Evolutionary conservation across 1,284 basidiomycete species (phyloP), one percentile per base, ranked within the genome.

Genomic region (Mycosarcoma mackinlayi): DNA sequence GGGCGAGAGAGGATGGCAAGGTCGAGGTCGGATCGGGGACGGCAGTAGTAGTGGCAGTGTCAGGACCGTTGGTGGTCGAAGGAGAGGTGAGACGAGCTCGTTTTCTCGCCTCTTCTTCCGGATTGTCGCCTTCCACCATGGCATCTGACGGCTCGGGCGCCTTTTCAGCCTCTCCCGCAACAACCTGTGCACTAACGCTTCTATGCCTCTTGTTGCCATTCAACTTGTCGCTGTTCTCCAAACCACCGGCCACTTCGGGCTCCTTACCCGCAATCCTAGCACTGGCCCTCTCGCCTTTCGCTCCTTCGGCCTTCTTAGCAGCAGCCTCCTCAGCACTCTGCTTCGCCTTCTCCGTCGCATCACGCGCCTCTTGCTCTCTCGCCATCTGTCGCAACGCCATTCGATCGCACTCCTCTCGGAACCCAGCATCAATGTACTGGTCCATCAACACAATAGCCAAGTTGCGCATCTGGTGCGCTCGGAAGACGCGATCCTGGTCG

Each of bases 381-480:
- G 89, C 88, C 62, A 87, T 84, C 84, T 94, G 91, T 30, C 95
- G 86, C 44, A 84, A 87, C 9, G 91, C 91, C 91, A 95, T 95
- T 55, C 91, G 86, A 82, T 91, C 90, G 82, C 94, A 98, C 81
- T 97, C 94, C 27, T 89, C 77, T 38, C 86, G 86, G 83, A 97
- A 92, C 44, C 88, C 87, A 0, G 88, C 87, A 81, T 98, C 96
- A 79, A 97, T 94, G 75, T 92, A 90, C 64, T 84, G 84, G 75
- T 92, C 89, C 54, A 96, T 87, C 84, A 93, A 90, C 61, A 97
- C 89, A 79, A 92, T 87, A 0, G 93, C 88, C 41, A 93, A 89
- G 27, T 90, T 94, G 60, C 89, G 88, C 93, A 98, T 93, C 51
- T 93, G 91, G 65, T 92, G 90, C 0, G 96, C 92, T 73, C 91